A percentile compares a stretch with the other conserved stretches of the same genome.
phyloP scores from a whole-genome alignment of 768 basidiomycete species.

The Pisolithus orientalis region DNA sequence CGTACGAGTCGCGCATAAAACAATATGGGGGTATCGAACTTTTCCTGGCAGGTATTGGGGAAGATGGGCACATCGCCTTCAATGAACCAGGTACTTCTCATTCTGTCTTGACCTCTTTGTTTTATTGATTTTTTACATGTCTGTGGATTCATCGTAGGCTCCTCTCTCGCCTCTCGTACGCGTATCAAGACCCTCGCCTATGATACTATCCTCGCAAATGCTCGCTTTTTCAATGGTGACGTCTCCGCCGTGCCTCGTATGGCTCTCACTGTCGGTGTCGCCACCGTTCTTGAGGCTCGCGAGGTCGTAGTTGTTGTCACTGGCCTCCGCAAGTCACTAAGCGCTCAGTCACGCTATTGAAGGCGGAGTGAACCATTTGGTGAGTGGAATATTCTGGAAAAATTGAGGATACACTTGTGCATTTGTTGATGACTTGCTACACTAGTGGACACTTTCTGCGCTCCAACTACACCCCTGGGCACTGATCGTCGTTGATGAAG shows the following conservation, averaged over 20 bases:
- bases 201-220: conserved; percentile 89
- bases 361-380: conserved; percentile 87
- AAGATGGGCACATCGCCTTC: conserved; percentile 91
- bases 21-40: conserved; percentile 80
- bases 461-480: conserved; percentile 86
- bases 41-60: conserved; percentile 91
- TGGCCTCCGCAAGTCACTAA: conserved; percentile 73
- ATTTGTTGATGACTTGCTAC: not conserved
- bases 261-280: conserved; percentile 88
- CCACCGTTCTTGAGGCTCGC: conserved; percentile 75
- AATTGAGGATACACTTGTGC: not conserved
- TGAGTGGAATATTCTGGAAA: conserved; percentile 21
- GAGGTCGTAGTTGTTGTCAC: conserved; percentile 87
- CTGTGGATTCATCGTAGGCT: conserved; percentile 38
- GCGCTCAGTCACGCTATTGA: conserved; percentile 87
- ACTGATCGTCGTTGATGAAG: conserved; percentile 83
- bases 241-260: conserved; percentile 73
- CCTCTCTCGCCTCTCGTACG: conserved; percentile 78
- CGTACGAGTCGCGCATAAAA: conserved; percentile 76
- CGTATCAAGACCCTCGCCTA: conserved; percentile 91
- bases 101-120: not conserved
- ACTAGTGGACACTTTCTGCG: conserved; percentile 78
- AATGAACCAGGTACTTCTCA: conserved; percentile 67
- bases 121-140: not conserved
- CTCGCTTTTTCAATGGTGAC: conserved; percentile 86